Evolutionary conservation across 1,284 basidiomycete genomes (phyloP).

Genomic region (Sanghuangporus baumii): DNA sequence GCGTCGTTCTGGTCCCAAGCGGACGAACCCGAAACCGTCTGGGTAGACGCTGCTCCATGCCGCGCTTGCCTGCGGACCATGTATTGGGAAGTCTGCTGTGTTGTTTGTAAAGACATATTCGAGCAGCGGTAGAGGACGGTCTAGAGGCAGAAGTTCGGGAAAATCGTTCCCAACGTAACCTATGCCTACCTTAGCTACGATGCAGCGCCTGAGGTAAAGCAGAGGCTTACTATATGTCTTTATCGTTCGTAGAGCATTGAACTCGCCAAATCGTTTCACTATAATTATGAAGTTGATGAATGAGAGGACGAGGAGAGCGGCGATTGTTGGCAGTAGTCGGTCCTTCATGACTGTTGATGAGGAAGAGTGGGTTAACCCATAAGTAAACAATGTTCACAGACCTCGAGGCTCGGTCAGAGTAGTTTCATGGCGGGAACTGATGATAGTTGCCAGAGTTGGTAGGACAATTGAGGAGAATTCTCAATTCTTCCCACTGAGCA

Average conservation of each 20-base stretch:
- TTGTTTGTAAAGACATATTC: slow-evolving; percentile 12
- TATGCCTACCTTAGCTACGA: slow-evolving; percentile 24
- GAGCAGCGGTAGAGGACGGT: background rate
- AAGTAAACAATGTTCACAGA: background rate
- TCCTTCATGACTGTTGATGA: slow-evolving; percentile 7
- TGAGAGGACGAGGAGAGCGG: slow-evolving; percentile 8
- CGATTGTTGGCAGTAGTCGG: background rate
- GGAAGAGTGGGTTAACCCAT: background rate
- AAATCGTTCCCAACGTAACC: slow-evolving; percentile 11
- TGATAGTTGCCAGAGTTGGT: background rate
- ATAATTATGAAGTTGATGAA: slow-evolving; percentile 11
- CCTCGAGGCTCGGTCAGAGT: background rate
- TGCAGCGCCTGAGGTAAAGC: background rate
- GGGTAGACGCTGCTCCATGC: slow-evolving; percentile 14
- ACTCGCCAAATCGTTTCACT: slow-evolving; percentile 3
- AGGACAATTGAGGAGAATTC: background rate
- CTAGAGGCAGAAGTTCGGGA: slow-evolving; percentile 8
- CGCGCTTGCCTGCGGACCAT: slow-evolving; percentile 9
- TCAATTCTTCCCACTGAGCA: background rate
- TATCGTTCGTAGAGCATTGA: background rate
- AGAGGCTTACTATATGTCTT: slow-evolving; percentile 9
- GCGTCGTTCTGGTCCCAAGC: slow-evolving; percentile 16
- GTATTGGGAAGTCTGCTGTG: slow-evolving; percentile 14
- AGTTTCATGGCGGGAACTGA: background rate
- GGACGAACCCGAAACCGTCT: slow-evolving; percentile 17